Conservation (phyloP, 441 rosid genomes). For the Syzygium malaccense region DNA sequence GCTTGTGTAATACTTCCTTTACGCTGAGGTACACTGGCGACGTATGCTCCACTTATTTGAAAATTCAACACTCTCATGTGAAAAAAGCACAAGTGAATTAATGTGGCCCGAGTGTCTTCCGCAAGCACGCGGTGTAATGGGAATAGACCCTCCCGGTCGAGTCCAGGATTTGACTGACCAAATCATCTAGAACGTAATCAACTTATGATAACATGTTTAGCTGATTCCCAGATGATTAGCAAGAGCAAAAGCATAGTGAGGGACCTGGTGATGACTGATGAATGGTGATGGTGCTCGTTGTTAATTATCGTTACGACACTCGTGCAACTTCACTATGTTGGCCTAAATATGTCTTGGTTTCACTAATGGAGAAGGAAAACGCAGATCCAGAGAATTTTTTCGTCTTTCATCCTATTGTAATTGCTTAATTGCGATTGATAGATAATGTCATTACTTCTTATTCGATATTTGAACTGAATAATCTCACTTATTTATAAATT, state of each 20-base stretch:
- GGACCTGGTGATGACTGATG: neutral
- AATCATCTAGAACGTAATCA: neutral
- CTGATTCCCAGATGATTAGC: neutral
- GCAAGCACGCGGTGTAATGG: neutral
- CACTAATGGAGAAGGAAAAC: neutral
- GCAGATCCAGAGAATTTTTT: neutral
- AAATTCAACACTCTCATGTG: neutral
- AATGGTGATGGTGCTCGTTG: neutral
- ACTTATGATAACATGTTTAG: neutral
- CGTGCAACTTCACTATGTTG: neutral
- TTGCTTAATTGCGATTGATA: neutral
- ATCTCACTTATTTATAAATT: neutral
- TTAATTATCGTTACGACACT: neutral
- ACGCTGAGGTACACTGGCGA: neutral
- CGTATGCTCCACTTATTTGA: neutral
- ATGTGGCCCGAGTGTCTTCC: neutral
- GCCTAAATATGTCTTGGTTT: neutral
- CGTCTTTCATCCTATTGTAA: neutral
- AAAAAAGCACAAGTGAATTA: neutral
- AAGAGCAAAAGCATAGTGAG: neutral
- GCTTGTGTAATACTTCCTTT: neutral
- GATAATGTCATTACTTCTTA: neutral
- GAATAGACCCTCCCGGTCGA: neutral
- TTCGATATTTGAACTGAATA: neutral
- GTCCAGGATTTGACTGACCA: neutral